Evolutionary conservation across 148 eudicot species (phyloP).

Genomic region (Camellia granthamiana): DNA sequence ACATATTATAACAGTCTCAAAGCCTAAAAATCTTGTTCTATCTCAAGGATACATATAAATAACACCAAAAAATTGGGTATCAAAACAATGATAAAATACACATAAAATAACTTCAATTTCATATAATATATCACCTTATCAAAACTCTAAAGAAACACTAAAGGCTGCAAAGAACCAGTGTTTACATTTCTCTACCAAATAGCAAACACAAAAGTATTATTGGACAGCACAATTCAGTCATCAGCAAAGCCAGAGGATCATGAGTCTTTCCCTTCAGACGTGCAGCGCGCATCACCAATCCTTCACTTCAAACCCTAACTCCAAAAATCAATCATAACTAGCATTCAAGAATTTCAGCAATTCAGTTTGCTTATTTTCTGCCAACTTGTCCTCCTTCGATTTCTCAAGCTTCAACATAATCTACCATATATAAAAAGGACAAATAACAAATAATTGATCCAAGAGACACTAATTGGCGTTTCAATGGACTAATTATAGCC

Average conservation of each 20-base stretch:
- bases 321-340: constrained; percentile 63
- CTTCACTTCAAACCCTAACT: not conserved
- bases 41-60: not conserved
- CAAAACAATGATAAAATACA: not conserved
- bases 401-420: constrained; percentile 88
- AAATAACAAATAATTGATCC: not conserved
- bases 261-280: not conserved
- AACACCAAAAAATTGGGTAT: not conserved
- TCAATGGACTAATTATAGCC: not conserved
- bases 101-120: not conserved
- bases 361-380: constrained; percentile 81
- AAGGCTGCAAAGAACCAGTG: not conserved
- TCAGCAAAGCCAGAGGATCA: not conserved
- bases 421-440: constrained; percentile 29
- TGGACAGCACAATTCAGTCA: not conserved
- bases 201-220: not conserved
- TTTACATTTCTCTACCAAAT: not conserved
- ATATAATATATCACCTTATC: not conserved
- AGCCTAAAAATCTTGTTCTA: not conserved
- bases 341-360: constrained; percentile 87
- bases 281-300: not conserved
- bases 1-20: not conserved
- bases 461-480: not conserved
- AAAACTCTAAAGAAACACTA: no score
- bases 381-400: constrained; percentile 87